A percentile compares a stretch with the other conserved stretches of the same genome.
These are phyloP conservation scores for Kuraishia floccosa DNA, from an alignment of 805 yeast genomes.

Conservation along the genomic window DNA sequence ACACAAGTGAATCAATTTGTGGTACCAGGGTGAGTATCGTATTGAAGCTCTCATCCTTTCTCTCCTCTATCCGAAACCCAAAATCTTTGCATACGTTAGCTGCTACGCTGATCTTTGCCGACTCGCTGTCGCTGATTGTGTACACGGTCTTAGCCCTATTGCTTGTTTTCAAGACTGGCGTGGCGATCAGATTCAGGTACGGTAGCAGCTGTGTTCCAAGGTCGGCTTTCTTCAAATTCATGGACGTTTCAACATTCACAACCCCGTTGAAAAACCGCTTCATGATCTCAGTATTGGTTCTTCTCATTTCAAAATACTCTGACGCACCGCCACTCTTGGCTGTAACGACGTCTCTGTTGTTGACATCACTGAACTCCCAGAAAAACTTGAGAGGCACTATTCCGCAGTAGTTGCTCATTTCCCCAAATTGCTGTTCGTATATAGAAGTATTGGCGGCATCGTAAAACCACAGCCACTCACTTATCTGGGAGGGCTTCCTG, in stretches of 20 bases:
- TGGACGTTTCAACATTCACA: slow-evolving; percentile 17
- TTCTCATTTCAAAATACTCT: slow-evolving; percentile 23
- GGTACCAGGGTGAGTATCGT: slow-evolving; percentile 3
- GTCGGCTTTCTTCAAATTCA: slow-evolving; percentile 13
- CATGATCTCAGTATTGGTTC: slow-evolving; percentile 20
- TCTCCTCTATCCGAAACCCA: slow-evolving; percentile 10
- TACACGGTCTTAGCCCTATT: no score
- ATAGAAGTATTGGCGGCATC: slow-evolving; percentile 38
- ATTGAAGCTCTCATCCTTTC: slow-evolving; percentile 13
- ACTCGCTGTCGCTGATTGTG: not conserved
- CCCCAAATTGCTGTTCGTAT: slow-evolving; percentile 30
- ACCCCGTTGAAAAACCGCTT: slow-evolving; percentile 17
- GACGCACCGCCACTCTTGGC: slow-evolving; percentile 5
- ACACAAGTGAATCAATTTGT: slow-evolving; percentile 3
- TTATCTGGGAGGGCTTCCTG: slow-evolving; percentile 42
- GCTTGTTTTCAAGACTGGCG: slow-evolving; percentile 15
- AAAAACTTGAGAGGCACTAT: slow-evolving; percentile 52
- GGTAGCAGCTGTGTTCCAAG: slow-evolving; percentile 22
- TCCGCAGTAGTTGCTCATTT: slow-evolving; percentile 41
- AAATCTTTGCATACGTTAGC: not conserved
- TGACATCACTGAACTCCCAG: slow-evolving; percentile 51
- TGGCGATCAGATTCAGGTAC: slow-evolving; percentile 17
- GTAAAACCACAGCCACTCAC: slow-evolving; percentile 70
- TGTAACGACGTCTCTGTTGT: slow-evolving; percentile 14
- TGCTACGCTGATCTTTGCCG: not conserved